A percentile compares a stretch with the other conserved stretches of the same genome.
These are phyloP conservation scores for Adansonia gregorii DNA, from an alignment of 441 rosid genomes.

Conservation along the genomic window DNA sequence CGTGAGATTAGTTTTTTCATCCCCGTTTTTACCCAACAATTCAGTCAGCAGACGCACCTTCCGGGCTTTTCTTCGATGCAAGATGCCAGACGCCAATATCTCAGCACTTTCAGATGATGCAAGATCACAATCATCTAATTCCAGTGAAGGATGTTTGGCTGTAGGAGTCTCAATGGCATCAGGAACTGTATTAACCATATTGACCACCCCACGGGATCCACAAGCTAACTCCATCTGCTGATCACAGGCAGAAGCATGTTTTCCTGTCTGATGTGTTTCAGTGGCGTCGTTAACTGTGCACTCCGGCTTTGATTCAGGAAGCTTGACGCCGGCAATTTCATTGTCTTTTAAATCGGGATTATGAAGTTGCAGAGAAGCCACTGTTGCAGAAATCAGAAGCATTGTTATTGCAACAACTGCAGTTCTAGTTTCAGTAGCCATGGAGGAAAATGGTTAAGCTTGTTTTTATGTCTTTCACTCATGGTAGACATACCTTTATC, in stretches of 20 bases:
- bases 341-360: slow-evolving; percentile 31
- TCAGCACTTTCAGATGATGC: slow-evolving; percentile 68
- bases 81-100: slow-evolving; percentile 39
- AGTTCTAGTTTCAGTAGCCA: slow-evolving; percentile 20
- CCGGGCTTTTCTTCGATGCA: slow-evolving; percentile 62
- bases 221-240: slow-evolving; percentile 36
- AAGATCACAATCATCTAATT: slow-evolving; percentile 42
- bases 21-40: slow-evolving; percentile 54
- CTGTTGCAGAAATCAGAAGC: slow-evolving; percentile 43
- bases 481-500: slow-evolving; percentile 46
- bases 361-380: slow-evolving; percentile 29
- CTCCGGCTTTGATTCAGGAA: slow-evolving; percentile 29
- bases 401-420: slow-evolving; percentile 28
- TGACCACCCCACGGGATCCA: slow-evolving; percentile 41
- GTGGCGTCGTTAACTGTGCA: slow-evolving; percentile 25
- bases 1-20: slow-evolving; percentile 28
- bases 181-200: slow-evolving; percentile 40
- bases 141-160: slow-evolving; percentile 39
- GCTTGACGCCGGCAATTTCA: slow-evolving; percentile 37
- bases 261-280: slow-evolving; percentile 32
- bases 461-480: slow-evolving; percentile 3
- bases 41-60: slow-evolving; percentile 80
- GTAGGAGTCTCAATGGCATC: slow-evolving; percentile 34
- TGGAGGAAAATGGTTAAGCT: slow-evolving; percentile 16
- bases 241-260: slow-evolving; percentile 34